These are phyloP conservation scores for Blepharisma undulans DNA, from an alignment of 169 alveolate genomes.

Conservation along the genomic window DNA sequence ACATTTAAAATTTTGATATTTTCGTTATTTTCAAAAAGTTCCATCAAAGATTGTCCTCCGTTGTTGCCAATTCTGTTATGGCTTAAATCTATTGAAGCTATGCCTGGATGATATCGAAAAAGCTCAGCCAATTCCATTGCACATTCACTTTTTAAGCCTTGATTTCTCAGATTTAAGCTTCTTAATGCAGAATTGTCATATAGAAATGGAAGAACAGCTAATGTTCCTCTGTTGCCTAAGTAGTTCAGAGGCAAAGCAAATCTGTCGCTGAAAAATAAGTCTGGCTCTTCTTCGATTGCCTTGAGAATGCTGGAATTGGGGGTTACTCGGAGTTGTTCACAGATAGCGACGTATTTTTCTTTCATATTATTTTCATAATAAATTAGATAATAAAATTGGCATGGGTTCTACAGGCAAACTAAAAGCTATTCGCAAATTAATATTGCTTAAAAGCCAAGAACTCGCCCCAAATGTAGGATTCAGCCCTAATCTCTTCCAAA, in stretches of 20 bases:
- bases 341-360: background rate
- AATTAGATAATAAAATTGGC: background rate
- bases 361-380: background rate
- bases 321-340: background rate
- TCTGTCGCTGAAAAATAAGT: background rate
- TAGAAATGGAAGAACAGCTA: background rate
- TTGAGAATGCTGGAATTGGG: background rate
- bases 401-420: background rate
- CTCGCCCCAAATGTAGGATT: background rate
- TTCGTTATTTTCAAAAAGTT: conserved; percentile 13
- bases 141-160: background rate
- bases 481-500: background rate
- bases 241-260: background rate
- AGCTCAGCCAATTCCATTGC: background rate
- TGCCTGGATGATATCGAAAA: background rate
- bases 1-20: background rate
- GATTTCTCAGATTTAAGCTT: background rate
- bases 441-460: background rate
- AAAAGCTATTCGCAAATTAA: background rate
- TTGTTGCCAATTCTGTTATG: background rate
- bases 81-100: background rate
- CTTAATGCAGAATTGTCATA: background rate
- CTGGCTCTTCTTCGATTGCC: background rate
- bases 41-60: background rate
- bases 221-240: background rate